These are phyloP conservation scores for Leccinum rimulosum DNA, from an alignment of 768 basidiomycete genomes.

Conservation along the genomic window DNA sequence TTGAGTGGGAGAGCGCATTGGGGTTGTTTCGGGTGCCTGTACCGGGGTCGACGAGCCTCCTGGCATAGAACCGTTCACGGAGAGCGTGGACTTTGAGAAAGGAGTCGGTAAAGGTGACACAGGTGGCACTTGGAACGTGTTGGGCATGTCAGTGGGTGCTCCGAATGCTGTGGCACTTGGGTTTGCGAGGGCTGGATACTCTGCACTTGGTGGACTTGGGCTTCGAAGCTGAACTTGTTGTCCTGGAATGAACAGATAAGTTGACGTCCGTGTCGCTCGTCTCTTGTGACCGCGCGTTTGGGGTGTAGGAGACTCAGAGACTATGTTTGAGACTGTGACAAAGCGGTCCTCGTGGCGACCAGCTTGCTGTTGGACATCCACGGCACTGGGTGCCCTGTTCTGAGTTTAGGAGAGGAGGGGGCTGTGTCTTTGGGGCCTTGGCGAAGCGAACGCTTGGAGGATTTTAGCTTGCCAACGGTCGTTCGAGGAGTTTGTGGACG, in stretches of 20 bases:
- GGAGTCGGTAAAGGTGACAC: constrained; percentile 19
- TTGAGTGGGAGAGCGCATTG: no score
- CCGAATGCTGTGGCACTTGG: constrained; percentile 63
- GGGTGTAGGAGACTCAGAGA: constrained; percentile 25
- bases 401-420: constrained; percentile 26
- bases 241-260: constrained; percentile 25
- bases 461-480: no score
- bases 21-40: no score
- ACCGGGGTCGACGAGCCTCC: constrained; percentile 5
- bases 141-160: constrained; percentile 65
- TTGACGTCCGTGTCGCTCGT: constrained; percentile 25
- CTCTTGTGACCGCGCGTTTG: constrained; percentile 20
- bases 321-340: background rate
- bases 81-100: constrained; percentile 17
- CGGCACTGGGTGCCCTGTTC: constrained; percentile 12
- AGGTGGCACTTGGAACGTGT: constrained; percentile 48
- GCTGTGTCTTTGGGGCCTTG: constrained; percentile 28
- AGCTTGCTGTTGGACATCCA: constrained; percentile 15
- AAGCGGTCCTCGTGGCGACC: constrained; percentile 22
- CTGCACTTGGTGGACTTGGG: constrained; percentile 19
- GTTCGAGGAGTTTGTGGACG: no score
- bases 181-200: constrained; percentile 30
- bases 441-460: constrained; percentile 28
- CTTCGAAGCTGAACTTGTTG: constrained; percentile 26
- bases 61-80: constrained; percentile 15